Conservation (phyloP, 768 basidiomycete genomes). For the Scleroderma citrinum region DNA sequence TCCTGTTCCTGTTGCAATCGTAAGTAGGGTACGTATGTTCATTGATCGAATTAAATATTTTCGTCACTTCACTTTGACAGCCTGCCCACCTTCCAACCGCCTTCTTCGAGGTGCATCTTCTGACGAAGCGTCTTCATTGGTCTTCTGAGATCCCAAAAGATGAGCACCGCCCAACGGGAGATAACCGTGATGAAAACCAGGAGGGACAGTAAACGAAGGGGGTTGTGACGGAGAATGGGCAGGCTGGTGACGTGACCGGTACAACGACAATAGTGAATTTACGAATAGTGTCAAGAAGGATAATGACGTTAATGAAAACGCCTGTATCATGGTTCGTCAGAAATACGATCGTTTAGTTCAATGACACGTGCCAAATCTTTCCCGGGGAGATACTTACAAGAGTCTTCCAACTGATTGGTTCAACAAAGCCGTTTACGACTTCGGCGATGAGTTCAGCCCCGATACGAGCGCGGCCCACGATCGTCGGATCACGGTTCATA, state of each 20-base stretch:
- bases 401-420: slow-evolving; percentile 97
- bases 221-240: slow-evolving; percentile 23
- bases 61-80: slow-evolving; percentile 49
- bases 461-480: slow-evolving; percentile 83
- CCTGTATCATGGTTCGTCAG: slow-evolving; percentile 34
- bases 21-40: background rate
- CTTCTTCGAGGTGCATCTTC: slow-evolving; percentile 47
- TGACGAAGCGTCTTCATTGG: slow-evolving; percentile 20
- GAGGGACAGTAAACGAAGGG: slow-evolving; percentile 35
- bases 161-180: slow-evolving; percentile 43
- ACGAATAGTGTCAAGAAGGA: slow-evolving; percentile 75
- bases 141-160: slow-evolving; percentile 39
- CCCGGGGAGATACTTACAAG: slow-evolving; percentile 48
- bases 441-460: slow-evolving; percentile 94
- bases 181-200: slow-evolving; percentile 43
- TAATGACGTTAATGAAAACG: slow-evolving; percentile 69
- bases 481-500: slow-evolving; percentile 91
- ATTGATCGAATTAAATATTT: slow-evolving; percentile 2
- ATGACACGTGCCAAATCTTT: slow-evolving; percentile 8
- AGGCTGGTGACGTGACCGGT: slow-evolving; percentile 61
- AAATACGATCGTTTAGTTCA: slow-evolving; percentile 10
- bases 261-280: slow-evolving; percentile 73
- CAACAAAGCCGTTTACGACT: slow-evolving; percentile 93
- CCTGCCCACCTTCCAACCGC: slow-evolving; percentile 49
- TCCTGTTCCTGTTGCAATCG: background rate